Evolutionary conservation across 257 asterid genomes (phyloP).

Genomic region (Ballota nigra): DNA sequence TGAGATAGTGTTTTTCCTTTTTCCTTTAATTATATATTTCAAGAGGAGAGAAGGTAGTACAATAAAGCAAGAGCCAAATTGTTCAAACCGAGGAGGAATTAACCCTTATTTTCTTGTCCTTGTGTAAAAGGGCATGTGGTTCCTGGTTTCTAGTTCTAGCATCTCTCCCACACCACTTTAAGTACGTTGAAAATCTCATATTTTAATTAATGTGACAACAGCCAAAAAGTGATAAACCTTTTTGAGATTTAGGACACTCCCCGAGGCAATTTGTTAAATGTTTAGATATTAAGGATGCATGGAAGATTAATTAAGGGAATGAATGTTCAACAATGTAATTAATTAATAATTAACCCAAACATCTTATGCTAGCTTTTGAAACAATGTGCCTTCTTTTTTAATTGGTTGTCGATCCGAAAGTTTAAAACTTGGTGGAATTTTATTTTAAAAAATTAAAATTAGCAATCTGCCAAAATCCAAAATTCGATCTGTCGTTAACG

Average conservation of each 20-base stretch:
- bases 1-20: too few species aligned
- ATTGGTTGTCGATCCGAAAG: background rate
- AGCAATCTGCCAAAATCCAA: background rate
- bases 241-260: slow-evolving; percentile 31
- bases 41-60: background rate
- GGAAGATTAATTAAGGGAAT: slow-evolving; percentile 4
- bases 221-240: slow-evolving; percentile 41
- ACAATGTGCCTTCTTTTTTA: background rate
- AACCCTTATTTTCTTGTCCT: slow-evolving; percentile 46
- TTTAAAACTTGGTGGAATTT: background rate
- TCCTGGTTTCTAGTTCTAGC: slow-evolving; percentile 40
- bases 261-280: slow-evolving; percentile 22
- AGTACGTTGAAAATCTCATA: slow-evolving; percentile 25
- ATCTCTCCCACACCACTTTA: slow-evolving; percentile 20
- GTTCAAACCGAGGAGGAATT: slow-evolving; percentile 53
- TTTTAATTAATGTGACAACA: slow-evolving; percentile 9
- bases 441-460: background rate
- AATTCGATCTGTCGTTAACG: background rate
- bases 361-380: background rate
- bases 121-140: slow-evolving; percentile 40
- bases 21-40: background rate
- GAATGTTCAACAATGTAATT: slow-evolving; percentile 10
- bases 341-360: slow-evolving; percentile 16
- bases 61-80: slow-evolving; percentile 67
- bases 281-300: background rate